Evolutionary conservation across 176 grass and related monocot species (phyloP).

Genomic region (Oryza punctata): DNA sequence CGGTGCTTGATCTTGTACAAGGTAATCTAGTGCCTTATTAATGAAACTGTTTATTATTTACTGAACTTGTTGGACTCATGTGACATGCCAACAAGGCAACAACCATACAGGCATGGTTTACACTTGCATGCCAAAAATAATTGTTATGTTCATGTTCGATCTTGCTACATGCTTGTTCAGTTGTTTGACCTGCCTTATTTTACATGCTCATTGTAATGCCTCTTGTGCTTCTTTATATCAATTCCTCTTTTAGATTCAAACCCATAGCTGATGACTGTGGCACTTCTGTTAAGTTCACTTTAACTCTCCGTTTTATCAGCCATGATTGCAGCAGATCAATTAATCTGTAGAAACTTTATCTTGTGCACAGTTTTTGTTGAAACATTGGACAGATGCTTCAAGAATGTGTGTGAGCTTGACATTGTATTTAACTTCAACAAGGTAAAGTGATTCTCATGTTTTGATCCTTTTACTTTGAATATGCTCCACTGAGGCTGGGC

Average conservation of each 20-base stretch:
- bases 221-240: not conserved
- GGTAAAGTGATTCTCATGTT: conserved; percentile 48
- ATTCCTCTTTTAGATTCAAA: not conserved
- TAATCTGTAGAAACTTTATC: conserved; percentile 29
- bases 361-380: conserved; percentile 84
- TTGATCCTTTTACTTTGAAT: conserved; percentile 21
- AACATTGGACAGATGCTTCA: conserved; percentile 95
- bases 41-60: conserved; percentile 9
- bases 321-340: conserved; percentile 10
- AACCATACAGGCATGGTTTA: not conserved
- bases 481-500: not conserved
- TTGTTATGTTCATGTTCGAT: conserved; percentile 6
- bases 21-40: conserved; percentile 50
- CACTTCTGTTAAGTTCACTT: not conserved
- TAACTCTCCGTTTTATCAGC: not conserved
- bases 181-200: conserved; percentile 9
- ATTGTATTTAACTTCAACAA: conserved; percentile 99
- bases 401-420: conserved; percentile 96
- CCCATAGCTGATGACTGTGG: not conserved
- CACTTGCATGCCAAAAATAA: not conserved
- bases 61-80: not conserved
- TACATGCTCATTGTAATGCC: not conserved
- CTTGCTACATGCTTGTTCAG: not conserved
- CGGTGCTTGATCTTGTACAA: conserved; percentile 97
- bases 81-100: not conserved